phyloP scores from a whole-genome alignment of 148 eudicot species.

The Cornus controversa region DNA sequence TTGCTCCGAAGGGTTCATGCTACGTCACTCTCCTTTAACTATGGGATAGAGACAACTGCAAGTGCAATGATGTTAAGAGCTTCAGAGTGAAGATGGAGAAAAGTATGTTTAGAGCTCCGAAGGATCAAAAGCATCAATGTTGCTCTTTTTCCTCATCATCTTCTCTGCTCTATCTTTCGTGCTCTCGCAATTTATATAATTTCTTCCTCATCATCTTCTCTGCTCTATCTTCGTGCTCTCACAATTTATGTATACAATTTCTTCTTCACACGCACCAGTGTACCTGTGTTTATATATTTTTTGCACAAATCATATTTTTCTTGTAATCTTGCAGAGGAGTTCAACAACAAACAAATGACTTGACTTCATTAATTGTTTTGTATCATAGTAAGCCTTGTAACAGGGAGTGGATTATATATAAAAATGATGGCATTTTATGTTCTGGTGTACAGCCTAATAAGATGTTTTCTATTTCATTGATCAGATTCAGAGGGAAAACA shows the following conservation, averaged over 20 bases:
- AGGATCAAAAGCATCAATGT: neutral
- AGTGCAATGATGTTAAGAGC: neutral
- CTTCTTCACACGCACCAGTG: neutral
- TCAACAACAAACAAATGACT: neutral
- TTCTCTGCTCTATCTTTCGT: neutral
- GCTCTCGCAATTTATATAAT: neutral
- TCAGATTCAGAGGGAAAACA: neutral
- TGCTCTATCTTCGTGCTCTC: neutral
- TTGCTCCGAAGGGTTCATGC: neutral
- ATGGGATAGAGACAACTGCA: neutral
- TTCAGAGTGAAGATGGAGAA: neutral
- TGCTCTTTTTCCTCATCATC: neutral
- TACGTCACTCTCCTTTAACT: neutral
- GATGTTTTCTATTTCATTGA: neutral
- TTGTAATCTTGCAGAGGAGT: constrained; percentile 2
- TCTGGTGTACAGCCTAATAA: neutral
- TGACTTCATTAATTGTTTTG: neutral
- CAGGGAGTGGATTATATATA: neutral
- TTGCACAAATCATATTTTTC: neutral
- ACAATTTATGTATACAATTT: neutral
- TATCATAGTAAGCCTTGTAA: neutral
- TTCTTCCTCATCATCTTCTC: neutral
- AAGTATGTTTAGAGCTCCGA: too few relatives aligned
- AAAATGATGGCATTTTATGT: neutral
- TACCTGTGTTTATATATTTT: neutral